These are phyloP conservation scores for Aspergillus ostianus DNA, from an alignment of 495 filamentous ascomycete genomes.

Conservation along the genomic window DNA sequence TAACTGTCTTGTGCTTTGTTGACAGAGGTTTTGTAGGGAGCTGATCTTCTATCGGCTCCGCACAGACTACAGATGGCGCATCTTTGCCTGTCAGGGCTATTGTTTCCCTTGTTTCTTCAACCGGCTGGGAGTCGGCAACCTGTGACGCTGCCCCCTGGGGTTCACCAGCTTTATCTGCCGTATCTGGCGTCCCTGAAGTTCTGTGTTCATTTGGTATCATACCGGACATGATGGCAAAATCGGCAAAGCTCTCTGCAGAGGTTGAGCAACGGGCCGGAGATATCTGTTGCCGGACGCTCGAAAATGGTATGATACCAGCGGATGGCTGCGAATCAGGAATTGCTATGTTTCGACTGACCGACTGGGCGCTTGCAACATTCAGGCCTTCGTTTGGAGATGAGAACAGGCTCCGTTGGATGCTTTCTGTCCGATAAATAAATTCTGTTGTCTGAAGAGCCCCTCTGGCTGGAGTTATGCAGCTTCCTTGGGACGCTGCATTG, in stretches of 20 bases:
- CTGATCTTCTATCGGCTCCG: background rate
- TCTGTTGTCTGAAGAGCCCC: constrained; percentile 18
- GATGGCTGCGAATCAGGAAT: constrained; percentile 7
- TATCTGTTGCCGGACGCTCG: constrained; percentile 20
- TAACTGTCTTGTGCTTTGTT: constrained; percentile 29
- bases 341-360: background rate
- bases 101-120: background rate
- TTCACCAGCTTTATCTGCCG: background rate
- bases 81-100: background rate
- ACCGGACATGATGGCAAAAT: constrained; percentile 32
- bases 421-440: constrained; percentile 17
- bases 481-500: constrained; percentile 2
- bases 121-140: background rate
- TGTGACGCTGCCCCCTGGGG: background rate
- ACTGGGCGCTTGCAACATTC: background rate
- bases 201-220: constrained; percentile 20
- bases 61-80: background rate
- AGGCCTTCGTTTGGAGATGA: background rate
- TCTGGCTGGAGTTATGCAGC: background rate
- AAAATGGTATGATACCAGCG: constrained; percentile 29
- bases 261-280: constrained; percentile 12
- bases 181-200: background rate
- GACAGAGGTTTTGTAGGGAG: background rate
- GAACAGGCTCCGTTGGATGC: constrained; percentile 9
- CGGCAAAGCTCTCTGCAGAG: constrained; percentile 24